A percentile compares a stretch with the other conserved stretches of the same genome.
Evolutionary conservation across 2,329 filamentous ascomycete genomes (phyloP).

Genomic region (Trichoderma polysporum): DNA sequence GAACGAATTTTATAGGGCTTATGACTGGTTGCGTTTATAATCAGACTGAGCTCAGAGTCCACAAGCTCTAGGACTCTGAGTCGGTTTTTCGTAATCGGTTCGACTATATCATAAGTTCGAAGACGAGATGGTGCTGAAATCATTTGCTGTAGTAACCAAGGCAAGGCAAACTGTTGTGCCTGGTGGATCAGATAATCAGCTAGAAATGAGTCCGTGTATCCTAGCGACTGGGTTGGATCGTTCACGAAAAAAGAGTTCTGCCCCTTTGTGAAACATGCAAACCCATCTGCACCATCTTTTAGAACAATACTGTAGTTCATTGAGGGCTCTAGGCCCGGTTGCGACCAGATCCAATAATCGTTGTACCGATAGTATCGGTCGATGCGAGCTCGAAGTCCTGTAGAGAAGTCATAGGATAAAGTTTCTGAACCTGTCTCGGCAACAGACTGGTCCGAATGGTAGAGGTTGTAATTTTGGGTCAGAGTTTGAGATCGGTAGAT

Average conservation of each 20-base stretch:
- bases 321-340: neutral
- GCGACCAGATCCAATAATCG: neutral
- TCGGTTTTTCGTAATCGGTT: neutral
- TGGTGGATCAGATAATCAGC: neutral
- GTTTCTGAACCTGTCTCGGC: neutral
- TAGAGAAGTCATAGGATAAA: neutral
- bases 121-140: neutral
- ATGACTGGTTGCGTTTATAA: neutral
- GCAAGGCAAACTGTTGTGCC: neutral
- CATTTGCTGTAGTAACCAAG: neutral
- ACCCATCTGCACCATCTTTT: neutral
- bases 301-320: neutral
- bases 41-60: neutral
- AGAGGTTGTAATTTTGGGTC: constrained; percentile 5
- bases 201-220: neutral
- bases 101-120: neutral
- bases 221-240: neutral
- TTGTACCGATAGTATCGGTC: neutral
- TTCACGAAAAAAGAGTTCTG: neutral
- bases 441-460: constrained; percentile 5
- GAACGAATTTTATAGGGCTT: neutral
- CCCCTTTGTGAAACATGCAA: neutral
- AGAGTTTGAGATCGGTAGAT: constrained; percentile 3
- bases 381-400: neutral
- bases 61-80: neutral